phyloP scores from a whole-genome alignment of 2,329 filamentous ascomycete species.

The Arachnopeziza araneosa region DNA sequence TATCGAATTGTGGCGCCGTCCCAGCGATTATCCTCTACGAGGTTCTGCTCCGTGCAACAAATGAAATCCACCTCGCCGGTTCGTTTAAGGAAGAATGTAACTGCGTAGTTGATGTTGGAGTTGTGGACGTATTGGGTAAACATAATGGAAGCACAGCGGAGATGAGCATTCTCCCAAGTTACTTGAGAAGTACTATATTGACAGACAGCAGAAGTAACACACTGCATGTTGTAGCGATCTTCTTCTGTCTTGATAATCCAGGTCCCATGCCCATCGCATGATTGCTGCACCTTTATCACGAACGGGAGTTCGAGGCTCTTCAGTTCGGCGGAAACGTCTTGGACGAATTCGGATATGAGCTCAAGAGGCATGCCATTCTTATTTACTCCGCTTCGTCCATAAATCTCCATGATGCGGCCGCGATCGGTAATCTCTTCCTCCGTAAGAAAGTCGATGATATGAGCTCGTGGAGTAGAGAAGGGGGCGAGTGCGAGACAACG shows the following conservation, averaged over 20 bases:
- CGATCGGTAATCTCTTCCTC: neutral
- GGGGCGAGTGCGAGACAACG: neutral
- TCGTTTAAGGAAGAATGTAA: conserved; percentile 2
- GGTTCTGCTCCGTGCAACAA: neutral
- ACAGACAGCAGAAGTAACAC: neutral
- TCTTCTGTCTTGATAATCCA: conserved; percentile 3
- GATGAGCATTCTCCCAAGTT: neutral
- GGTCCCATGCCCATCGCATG: neutral
- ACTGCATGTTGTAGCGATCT: neutral
- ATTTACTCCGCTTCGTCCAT: neutral
- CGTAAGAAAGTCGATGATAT: neutral
- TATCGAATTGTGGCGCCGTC: neutral
- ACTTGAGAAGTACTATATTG: neutral
- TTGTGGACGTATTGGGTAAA: neutral
- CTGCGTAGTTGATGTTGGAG: neutral
- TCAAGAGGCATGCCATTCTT: neutral
- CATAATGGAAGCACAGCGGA: neutral
- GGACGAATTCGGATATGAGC: neutral
- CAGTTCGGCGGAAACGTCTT: neutral
- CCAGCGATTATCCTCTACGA: neutral
- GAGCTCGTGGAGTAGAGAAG: neutral
- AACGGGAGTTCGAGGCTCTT: neutral
- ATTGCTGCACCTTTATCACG: neutral
- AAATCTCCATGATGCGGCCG: neutral
- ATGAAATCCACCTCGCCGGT: neutral